phyloP scores from a whole-genome alignment of 2,329 filamentous ascomycete genomes.

The Dryadomyces quercivorus region DNA sequence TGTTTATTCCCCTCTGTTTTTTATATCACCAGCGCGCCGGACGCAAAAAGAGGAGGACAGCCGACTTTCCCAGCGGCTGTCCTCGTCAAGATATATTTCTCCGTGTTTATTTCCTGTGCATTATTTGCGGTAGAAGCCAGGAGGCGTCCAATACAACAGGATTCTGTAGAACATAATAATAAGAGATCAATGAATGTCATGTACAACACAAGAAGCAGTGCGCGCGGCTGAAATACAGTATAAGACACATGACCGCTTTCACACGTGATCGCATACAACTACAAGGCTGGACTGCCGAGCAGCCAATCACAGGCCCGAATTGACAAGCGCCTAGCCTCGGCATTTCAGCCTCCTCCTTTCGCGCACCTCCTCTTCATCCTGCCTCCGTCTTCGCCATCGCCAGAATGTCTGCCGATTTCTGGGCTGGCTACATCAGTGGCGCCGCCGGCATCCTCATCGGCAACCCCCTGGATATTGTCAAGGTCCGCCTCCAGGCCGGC shows the following conservation, averaged over 20 bases:
- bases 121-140: background rate
- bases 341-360: background rate
- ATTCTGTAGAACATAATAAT: background rate
- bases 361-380: background rate
- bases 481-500: conserved; percentile 73
- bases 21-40: conserved; percentile 8
- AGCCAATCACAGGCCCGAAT: background rate
- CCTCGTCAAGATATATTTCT: background rate
- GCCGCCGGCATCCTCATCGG: conserved; percentile 78
- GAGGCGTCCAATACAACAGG: background rate
- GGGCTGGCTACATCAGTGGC: conserved; percentile 83
- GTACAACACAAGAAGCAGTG: no score
- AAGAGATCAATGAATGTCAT: no score
- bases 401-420: conserved; percentile 77
- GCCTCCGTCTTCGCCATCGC: background rate
- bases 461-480: conserved; percentile 60
- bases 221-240: no score
- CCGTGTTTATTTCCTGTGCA: background rate
- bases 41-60: conserved; percentile 6
- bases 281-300: background rate
- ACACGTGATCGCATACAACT: background rate
- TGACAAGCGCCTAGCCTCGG: background rate
- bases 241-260: no score
- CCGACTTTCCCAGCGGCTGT: background rate
- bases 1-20: conserved; percentile 2